Percentiles rank a stretch among this genome's conserved stretches.
These are phyloP conservation scores for Paecilomyces sp. DNA, from an alignment of 2,329 filamentous ascomycete species.

Conservation along the genomic window DNA sequence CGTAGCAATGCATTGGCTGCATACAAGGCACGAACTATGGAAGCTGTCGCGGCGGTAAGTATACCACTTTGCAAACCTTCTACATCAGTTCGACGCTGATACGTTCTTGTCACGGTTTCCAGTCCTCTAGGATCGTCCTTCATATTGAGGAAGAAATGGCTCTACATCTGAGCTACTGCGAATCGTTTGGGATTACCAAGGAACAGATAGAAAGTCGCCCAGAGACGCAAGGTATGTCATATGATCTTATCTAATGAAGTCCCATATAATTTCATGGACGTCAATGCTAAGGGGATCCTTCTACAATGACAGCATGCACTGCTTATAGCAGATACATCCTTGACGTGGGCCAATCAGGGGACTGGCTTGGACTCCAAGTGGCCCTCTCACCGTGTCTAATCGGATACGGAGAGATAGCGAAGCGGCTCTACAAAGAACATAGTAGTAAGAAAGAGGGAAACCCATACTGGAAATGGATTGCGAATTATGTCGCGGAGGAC, in stretches of 20 bases:
- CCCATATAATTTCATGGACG: not conserved
- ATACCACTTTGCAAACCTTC: not conserved
- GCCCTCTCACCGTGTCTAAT: constrained; percentile 79
- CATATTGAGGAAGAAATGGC: constrained; percentile 75
- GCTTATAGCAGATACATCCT: constrained; percentile 82
- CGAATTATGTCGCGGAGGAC: constrained; percentile 78
- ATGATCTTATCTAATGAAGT: not conserved
- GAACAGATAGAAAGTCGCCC: constrained; percentile 64
- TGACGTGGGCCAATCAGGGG: constrained; percentile 78
- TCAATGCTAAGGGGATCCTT: constrained; percentile 4
- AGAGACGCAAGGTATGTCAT: constrained; percentile 60
- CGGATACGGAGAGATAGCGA: constrained; percentile 78
- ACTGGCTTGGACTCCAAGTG: constrained; percentile 81
- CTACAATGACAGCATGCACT: constrained; percentile 54
- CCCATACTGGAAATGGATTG: constrained; percentile 82
- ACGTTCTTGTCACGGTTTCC: not conserved
- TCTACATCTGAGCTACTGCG: constrained; percentile 76
- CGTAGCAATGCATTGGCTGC: constrained; percentile 76
- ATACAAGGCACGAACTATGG: constrained; percentile 72
- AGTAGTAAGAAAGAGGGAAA: constrained; percentile 58
- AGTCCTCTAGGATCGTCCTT: constrained; percentile 63
- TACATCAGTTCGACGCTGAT: not conserved
- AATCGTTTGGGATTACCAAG: constrained; percentile 67
- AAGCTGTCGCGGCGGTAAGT: constrained; percentile 63
- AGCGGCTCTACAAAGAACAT: constrained; percentile 58